Percentiles rank a stretch among this genome's conserved stretches.
Conservation (phyloP, 2,329 filamentous ascomycete species). For the Tolypocladium amazonense region DNA sequence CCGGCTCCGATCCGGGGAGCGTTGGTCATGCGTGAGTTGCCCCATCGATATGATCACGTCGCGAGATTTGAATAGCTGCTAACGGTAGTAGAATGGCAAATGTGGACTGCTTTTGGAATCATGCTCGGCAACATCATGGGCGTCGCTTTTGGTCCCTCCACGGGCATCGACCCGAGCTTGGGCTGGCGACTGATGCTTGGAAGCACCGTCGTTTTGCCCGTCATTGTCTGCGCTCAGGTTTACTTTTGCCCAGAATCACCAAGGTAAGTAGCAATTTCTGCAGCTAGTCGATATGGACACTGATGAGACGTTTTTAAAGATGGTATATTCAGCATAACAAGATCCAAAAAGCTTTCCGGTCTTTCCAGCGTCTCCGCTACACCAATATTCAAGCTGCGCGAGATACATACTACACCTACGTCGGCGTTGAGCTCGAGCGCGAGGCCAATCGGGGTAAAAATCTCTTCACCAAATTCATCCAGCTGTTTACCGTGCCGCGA, state of each 20-base stretch:
- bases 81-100: slow-evolving; percentile 38
- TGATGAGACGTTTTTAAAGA: slow-evolving; percentile 10
- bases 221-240: slow-evolving; percentile 44
- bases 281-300: background rate
- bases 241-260: slow-evolving; percentile 55
- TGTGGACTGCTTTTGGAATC: slow-evolving; percentile 20
- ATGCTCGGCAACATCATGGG: slow-evolving; percentile 31
- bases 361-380: slow-evolving; percentile 44
- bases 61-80: background rate
- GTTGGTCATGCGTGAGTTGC: slow-evolving; percentile 52
- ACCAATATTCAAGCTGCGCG: slow-evolving; percentile 45
- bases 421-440: slow-evolving; percentile 14
- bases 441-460: slow-evolving; percentile 27
- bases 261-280: slow-evolving; percentile 10
- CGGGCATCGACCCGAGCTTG: slow-evolving; percentile 20
- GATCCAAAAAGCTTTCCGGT: slow-evolving; percentile 39
- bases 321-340: slow-evolving; percentile 37
- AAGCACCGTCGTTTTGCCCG: slow-evolving; percentile 41
- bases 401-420: slow-evolving; percentile 41
- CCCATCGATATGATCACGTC: too few species aligned
- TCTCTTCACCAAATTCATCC: slow-evolving; percentile 27
- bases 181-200: slow-evolving; percentile 52
- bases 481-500: slow-evolving; percentile 24
- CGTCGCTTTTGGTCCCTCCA: slow-evolving; percentile 17
- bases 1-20: slow-evolving; percentile 58